Conservation (phyloP, 345 rosid species). For the Eutrema heterophyllum region DNA sequence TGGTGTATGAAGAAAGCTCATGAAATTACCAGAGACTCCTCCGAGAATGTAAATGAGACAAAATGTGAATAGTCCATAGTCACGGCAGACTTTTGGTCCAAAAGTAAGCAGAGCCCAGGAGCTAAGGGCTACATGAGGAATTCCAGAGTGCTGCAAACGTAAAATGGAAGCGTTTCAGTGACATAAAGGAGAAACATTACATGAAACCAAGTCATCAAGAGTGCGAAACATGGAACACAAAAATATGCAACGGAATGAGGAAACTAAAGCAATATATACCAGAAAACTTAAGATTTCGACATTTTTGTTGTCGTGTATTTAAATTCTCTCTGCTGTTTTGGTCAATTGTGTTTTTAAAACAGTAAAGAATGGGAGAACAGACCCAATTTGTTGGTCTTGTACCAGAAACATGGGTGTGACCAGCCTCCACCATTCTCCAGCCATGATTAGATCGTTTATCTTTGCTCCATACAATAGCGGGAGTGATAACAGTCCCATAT, state of each 20-base stretch:
- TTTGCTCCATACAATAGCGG: constrained; percentile 83
- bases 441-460: constrained; percentile 73
- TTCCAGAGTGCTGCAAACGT: constrained; percentile 68
- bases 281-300: background rate
- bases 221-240: background rate
- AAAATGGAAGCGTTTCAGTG: constrained; percentile 2
- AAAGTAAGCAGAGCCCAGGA: constrained; percentile 78
- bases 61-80: constrained; percentile 71
- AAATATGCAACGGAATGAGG: background rate
- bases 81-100: constrained; percentile 71
- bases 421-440: constrained; percentile 98
- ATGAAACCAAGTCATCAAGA: constrained; percentile 3
- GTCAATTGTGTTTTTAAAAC: constrained; percentile 8
- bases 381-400: constrained; percentile 85
- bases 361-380: constrained; percentile 56
- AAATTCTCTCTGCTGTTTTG: background rate
- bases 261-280: background rate
- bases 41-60: constrained; percentile 75
- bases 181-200: background rate
- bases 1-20: constrained; percentile 83
- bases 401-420: constrained; percentile 99
- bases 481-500: constrained; percentile 57
- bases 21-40: constrained; percentile 83
- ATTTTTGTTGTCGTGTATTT: background rate
- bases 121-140: constrained; percentile 67